Evolutionary conservation across 1,284 basidiomycete genomes (phyloP).

Genomic region (Vanrija humicola): DNA sequence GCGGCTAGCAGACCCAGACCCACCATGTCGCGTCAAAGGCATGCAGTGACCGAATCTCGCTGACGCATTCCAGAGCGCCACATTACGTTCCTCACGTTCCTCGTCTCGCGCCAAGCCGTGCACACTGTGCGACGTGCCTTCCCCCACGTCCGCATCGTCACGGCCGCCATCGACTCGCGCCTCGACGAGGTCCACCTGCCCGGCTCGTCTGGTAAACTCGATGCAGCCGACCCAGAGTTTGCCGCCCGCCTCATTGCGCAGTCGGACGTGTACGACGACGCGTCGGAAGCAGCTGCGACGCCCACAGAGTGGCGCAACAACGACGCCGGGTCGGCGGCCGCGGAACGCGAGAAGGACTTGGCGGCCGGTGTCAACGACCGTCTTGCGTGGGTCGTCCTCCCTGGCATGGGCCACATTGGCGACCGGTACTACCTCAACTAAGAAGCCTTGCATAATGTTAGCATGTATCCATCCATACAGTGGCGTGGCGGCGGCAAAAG

Average conservation of each 20-base stretch:
- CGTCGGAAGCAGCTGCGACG: slow-evolving; percentile 12
- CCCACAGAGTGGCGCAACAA: slow-evolving; percentile 14
- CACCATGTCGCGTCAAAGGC: not conserved
- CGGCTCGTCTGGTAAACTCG: slow-evolving; percentile 27
- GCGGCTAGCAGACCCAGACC: no score
- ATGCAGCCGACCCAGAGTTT: slow-evolving; percentile 42
- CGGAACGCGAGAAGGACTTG: slow-evolving; percentile 17
- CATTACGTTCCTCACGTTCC: slow-evolving; percentile 81
- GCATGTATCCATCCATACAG: not conserved
- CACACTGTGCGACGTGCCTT: slow-evolving; percentile 75
- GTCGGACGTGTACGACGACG: not conserved
- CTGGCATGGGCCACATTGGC: slow-evolving; percentile 48
- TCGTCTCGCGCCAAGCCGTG: slow-evolving; percentile 78
- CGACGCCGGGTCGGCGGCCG: not conserved
- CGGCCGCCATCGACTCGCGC: slow-evolving; percentile 66
- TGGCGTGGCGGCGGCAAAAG: no score
- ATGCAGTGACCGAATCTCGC: not conserved
- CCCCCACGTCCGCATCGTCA: slow-evolving; percentile 73
- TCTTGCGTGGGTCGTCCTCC: slow-evolving; percentile 45
- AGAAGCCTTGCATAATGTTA: no score
- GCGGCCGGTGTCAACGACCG: slow-evolving; percentile 24
- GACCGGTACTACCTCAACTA: slow-evolving; percentile 16
- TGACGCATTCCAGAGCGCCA: slow-evolving; percentile 58
- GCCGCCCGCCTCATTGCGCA: slow-evolving; percentile 25
- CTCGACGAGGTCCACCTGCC: slow-evolving; percentile 42